Base-by-base conservation (phyloP, 352 stramenopile species). In the Elongisporangium prolatum region DNA sequence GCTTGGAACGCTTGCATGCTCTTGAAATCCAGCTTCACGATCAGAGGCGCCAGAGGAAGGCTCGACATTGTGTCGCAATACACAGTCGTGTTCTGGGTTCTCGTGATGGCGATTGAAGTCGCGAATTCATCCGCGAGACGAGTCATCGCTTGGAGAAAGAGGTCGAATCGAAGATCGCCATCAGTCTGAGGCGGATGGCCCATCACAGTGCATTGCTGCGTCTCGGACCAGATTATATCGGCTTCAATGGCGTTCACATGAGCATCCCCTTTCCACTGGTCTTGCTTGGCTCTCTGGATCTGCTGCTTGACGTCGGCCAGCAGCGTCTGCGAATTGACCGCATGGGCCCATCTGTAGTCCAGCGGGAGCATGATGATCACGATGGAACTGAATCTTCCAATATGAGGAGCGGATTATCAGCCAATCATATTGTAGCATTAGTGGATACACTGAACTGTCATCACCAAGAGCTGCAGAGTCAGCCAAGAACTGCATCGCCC, bases 1-100 rank as follows among this genome's bases (percentile, higher is more conserved):
- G 58, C 63, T 14, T 67, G 52, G 55, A 89, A 88, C 11, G 76
- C 78, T 13, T 55, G 63, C 47, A 69, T 69, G 60, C 74, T 88
- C 63, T 91, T 91, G 59, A 89, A 91, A 50, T 91, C 80, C 20
- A 78, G 60, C 53, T 91, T 91, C 21, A 91, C 80, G 51, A 91
- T 86, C 40, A 88, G 58, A 18, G 76, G 75, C 13, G 76, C 75
- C 25, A 59, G 3, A n/a, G 20, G 1, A n/a, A 22, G 17, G 3
- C 8, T 18, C 17, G 49, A 16, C 17, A 22, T 2, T 50, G 22
- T 14, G 34, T 7, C 28, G 14, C 10, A 21, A 0, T 21, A 1
- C 8, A 21, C 3, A 0, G 17, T 20, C 4, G 54, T 21, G 24
- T 38, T 38, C 28, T n/a, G n/a, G n/a, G n/a, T n/a, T n/a, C n/a